A percentile compares a stretch with the other conserved stretches of the same genome.
phyloP scores from a whole-genome alignment of 2,329 filamentous ascomycete genomes.

The Pseudocercospora fijiensis region DNA sequence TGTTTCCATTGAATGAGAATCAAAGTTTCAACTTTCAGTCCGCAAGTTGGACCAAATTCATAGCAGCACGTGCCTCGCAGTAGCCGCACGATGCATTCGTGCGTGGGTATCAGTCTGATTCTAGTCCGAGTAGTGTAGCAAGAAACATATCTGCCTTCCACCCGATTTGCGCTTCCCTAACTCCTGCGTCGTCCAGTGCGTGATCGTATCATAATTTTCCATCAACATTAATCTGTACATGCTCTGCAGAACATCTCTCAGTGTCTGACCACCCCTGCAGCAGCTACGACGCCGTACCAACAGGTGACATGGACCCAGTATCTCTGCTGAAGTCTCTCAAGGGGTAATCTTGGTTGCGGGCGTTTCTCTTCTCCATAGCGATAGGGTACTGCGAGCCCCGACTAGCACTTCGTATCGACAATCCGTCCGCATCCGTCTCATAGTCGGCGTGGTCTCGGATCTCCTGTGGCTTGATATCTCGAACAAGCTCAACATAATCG shows the following conservation, averaged over 20 bases:
- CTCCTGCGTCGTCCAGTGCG: background rate
- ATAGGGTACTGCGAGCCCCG: slow-evolving; percentile 11
- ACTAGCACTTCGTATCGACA: slow-evolving; percentile 10
- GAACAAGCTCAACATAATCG: slow-evolving; percentile 82
- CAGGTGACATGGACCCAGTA: background rate
- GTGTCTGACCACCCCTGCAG: background rate
- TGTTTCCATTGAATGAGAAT: background rate
- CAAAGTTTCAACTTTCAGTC: background rate
- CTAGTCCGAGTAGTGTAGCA: background rate
- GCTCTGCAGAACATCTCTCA: background rate
- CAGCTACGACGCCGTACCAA: background rate
- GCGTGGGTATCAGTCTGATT: background rate
- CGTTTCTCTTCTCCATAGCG: slow-evolving; percentile 9
- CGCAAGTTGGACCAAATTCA: background rate
- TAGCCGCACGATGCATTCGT: background rate
- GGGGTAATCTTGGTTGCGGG: slow-evolving; percentile 7
- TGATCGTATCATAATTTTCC: background rate
- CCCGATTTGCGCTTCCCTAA: background rate
- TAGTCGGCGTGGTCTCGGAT: slow-evolving; percentile 13
- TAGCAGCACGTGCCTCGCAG: background rate
- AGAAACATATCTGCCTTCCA: background rate
- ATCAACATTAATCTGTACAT: background rate
- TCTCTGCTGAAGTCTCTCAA: slow-evolving; percentile 13
- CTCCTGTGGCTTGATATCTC: slow-evolving; percentile 57
- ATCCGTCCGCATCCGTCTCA: slow-evolving; percentile 7